Base-by-base conservation (phyloP, 768 basidiomycete species). In the Russula vinacea region DNA sequence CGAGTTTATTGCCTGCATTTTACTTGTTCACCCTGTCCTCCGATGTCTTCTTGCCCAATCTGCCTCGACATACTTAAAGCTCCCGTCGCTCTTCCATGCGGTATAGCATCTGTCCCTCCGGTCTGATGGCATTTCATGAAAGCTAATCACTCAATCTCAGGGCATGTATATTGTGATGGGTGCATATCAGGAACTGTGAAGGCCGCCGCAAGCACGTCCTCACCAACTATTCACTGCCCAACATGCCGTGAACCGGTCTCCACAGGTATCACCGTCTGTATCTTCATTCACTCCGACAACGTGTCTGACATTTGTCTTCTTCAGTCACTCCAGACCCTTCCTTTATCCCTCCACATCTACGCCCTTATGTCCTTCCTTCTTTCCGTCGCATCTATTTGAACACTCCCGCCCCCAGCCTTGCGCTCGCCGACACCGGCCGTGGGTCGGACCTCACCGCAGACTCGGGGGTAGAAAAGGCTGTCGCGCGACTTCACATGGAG, bases 301-400 rank as follows among this genome's bases (percentile, higher is more conserved):
- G 29, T n/a, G n/a, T 24, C 45, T 66, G 9, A 56, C 26, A 8
- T 32, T 5, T 17, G n/a, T 11, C 22, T 4, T 4, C 40, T 32
- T 4, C 57, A 69, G 68, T 58, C 4, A 39, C 62, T 14, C 55
- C 61, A 11, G 52, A 69, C 50, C 52, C 66, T 17, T 51, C 51
- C 26, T 29, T 59, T 37, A 32, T 69, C 24, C 66, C 66, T 1
- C 11, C 59, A 42, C 68, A 69, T 50, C 62, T 67, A 7, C 66
- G 58, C 1, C 66, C 68, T 13, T 67, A 50, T 51, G 1, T 67
- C 45, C 42, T 64, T 11, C 35, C 68, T 1, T 62, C 68, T 6
- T 59, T 69, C 53, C 68, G 68, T 42, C 68, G 66, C 24, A 42
- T 69, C 13, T 69, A 69, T 37, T n/a, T 69, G 51, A 49, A 59